These are phyloP conservation scores for Penicillium pancosmium DNA, from an alignment of 495 filamentous ascomycete species.

Conservation along the genomic window DNA sequence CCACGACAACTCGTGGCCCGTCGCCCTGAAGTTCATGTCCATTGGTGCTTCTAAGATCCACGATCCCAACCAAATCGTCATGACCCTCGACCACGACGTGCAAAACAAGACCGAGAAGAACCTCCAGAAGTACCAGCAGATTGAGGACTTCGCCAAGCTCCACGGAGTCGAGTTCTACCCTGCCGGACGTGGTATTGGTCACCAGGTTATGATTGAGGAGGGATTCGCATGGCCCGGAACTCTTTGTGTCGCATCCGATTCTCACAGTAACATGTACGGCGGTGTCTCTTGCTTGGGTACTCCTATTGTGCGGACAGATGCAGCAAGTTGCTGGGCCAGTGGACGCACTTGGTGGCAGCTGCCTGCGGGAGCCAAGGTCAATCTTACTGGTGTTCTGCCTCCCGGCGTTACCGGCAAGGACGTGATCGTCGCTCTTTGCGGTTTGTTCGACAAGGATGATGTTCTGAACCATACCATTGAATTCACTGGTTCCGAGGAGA, in stretches of 20 bases:
- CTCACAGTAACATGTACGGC: slow-evolving; percentile 91
- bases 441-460: slow-evolving; percentile 84
- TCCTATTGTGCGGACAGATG: slow-evolving; percentile 85
- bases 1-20: slow-evolving; percentile 92
- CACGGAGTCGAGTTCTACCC: slow-evolving; percentile 86
- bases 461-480: slow-evolving; percentile 94
- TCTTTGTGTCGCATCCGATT: slow-evolving; percentile 78
- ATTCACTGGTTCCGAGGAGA: slow-evolving; percentile 79
- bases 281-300: slow-evolving; percentile 61
- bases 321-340: slow-evolving; percentile 84
- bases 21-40: slow-evolving; percentile 82
- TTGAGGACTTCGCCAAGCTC: slow-evolving; percentile 81
- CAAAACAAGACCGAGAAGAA: slow-evolving; percentile 85
- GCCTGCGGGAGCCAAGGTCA: slow-evolving; percentile 81
- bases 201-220: slow-evolving; percentile 90
- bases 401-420: slow-evolving; percentile 91
- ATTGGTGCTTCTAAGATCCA: slow-evolving; percentile 81
- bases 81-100: slow-evolving; percentile 93
- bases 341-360: slow-evolving; percentile 87
- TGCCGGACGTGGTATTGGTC: slow-evolving; percentile 81
- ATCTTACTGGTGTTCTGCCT: slow-evolving; percentile 73
- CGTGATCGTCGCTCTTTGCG: slow-evolving; percentile 88
- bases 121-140: slow-evolving; percentile 80
- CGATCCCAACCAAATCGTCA: slow-evolving; percentile 74
- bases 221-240: slow-evolving; percentile 84